phyloP scores from a whole-genome alignment of 2,329 filamentous ascomycete species.

The Aaosphaeria arxii region DNA sequence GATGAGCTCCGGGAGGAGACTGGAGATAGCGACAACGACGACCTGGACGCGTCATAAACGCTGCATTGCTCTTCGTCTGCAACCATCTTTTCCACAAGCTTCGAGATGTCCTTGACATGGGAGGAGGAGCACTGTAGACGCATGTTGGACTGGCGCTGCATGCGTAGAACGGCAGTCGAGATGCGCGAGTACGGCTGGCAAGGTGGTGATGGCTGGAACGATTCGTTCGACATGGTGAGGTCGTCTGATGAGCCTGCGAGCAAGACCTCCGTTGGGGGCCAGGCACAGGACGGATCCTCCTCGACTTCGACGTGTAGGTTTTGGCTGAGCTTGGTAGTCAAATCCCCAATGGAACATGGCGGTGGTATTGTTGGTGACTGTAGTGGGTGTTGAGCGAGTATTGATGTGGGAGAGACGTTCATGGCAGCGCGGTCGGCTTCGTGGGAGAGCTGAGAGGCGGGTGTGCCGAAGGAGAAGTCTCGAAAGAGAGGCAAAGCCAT shows the following conservation, averaged over 20 bases:
- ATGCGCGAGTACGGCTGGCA: constrained; percentile 22
- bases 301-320: constrained; percentile 24
- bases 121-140: constrained; percentile 37
- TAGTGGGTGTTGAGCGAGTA: constrained; percentile 5
- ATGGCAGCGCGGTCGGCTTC: constrained; percentile 27
- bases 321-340: constrained; percentile 31
- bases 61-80: constrained; percentile 41
- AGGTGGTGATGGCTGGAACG: constrained; percentile 9
- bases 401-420: constrained; percentile 33
- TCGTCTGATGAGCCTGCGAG: constrained; percentile 6
- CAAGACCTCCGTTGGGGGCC: constrained; percentile 4
- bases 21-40: constrained; percentile 1
- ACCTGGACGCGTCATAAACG: constrained; percentile 17
- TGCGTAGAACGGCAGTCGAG: constrained; percentile 36
- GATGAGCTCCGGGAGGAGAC: constrained; percentile 6
- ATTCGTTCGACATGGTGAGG: constrained; percentile 19
- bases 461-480: constrained; percentile 38
- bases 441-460: constrained; percentile 23
- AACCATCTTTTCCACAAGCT: constrained; percentile 43
- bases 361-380: constrained; percentile 24
- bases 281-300: constrained; percentile 2
- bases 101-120: constrained; percentile 40
- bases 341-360: constrained; percentile 34
- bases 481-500: constrained; percentile 30
- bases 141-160: constrained; percentile 40